A percentile compares a stretch with the other conserved stretches of the same genome.
These are phyloP conservation scores for Xenoacremonium recifei DNA, from an alignment of 2,329 filamentous ascomycete genomes.

Conservation along the genomic window DNA sequence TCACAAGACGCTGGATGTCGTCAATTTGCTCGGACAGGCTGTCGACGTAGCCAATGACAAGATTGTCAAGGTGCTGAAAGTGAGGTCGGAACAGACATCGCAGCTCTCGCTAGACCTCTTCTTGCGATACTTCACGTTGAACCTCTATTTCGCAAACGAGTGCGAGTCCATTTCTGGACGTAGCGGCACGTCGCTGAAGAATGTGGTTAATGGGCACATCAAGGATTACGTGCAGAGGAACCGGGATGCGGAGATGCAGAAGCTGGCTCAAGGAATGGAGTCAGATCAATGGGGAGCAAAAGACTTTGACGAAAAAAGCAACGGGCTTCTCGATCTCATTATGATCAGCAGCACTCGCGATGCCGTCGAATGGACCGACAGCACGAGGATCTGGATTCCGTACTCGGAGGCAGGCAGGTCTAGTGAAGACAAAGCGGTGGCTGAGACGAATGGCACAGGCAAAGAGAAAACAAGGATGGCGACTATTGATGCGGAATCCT, in stretches of 20 bases:
- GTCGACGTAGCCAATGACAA: constrained; percentile 80
- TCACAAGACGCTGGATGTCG: constrained; percentile 73
- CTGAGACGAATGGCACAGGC: constrained; percentile 46
- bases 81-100: constrained; percentile 71
- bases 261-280: constrained; percentile 74
- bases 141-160: constrained; percentile 80
- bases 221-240: constrained; percentile 73
- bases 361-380: constrained; percentile 63
- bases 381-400: constrained; percentile 57
- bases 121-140: constrained; percentile 78
- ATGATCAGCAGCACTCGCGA: constrained; percentile 71
- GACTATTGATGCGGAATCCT: constrained; percentile 79
- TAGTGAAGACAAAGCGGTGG: constrained; percentile 29
- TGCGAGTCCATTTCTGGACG: constrained; percentile 82
- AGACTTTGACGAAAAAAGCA: constrained; percentile 67
- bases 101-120: constrained; percentile 68
- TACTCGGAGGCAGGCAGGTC: constrained; percentile 37
- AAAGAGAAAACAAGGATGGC: constrained; percentile 71
- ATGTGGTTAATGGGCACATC: constrained; percentile 78
- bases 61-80: constrained; percentile 72
- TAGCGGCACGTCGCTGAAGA: constrained; percentile 73
- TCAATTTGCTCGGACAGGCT: constrained; percentile 73
- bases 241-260: constrained; percentile 70
- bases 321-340: constrained; percentile 60
- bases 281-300: constrained; percentile 76